Base-by-base conservation (phyloP, 202 grass and related monocot species). In the Schoenoplectus tabernaemontani region DNA sequence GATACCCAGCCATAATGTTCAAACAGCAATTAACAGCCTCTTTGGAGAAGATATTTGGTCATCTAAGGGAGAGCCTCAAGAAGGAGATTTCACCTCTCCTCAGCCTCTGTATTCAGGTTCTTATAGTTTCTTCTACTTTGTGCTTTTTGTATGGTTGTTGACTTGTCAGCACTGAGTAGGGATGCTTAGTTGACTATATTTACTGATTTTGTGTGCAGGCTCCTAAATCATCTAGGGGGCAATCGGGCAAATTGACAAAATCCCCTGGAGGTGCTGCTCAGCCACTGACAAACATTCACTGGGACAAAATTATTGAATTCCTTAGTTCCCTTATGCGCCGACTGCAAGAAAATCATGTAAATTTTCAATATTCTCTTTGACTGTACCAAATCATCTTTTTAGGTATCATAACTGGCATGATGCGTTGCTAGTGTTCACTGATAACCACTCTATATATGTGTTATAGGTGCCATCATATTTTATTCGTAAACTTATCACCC, bases 1-100 rank as follows among this genome's bases (percentile, higher is more conserved):
- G 88, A 28, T 99, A 99, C 81, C 90, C 96, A 43, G 96, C 91
- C 23, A 89, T 99, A 86, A 83, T 99, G 81, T 99, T 99, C 85
- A 99, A 92, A 86, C 91, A 99, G 42, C 96, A 99, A 82, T 79
- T 98, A 61, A 92, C 91, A 23, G 96, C 96, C 26, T 95, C 89
- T 42, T 85, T 98, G 1, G 96, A 98, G 83, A 98, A 98, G 85
- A 92, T 98, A 39, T 98, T 95, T 67, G 96, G 91, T 41, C 86
- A 95, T 80, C 86, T 98, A 57, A 92, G 96, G 80, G 96, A 98
- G 85, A 95, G 93, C 85, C 84, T 98, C 54, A 98, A 98, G 87
- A 98, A 98, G 39, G 88, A 99, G 84, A 92, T 95, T 84, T 88
- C 59, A 76, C 91, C 96, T 60, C 91, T 99, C 83, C 90, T 99